Evolutionary conservation across 495 filamentous ascomycete genomes (phyloP), one percentile per base, ranked within the genome.

Genomic region (Thermothielavioides terrestris): DNA sequence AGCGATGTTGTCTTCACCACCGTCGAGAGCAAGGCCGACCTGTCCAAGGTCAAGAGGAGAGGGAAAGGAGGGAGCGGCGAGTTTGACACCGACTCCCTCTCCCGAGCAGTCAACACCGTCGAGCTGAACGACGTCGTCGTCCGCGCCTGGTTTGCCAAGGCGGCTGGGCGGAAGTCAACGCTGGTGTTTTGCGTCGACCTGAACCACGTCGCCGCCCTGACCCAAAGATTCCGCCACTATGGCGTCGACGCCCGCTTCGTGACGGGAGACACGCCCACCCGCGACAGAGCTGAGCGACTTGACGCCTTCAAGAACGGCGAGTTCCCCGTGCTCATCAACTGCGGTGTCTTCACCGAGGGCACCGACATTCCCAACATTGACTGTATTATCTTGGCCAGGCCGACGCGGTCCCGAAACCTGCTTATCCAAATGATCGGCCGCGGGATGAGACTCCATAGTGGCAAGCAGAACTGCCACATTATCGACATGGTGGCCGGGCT

Each of bases 311-410:
- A 73, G 45, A 71, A 69, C 0, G 74, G 79, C n/a, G 76, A 91
- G 48, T 96, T 82, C 48, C 88, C 87, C 0, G 86, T 99, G 5
- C 77, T 99, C 14, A 64, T 99, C 28, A 99, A 99, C 62, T 97
- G 92, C 64, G 89, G 89, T 3, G 82, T 99, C 42, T 96, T 95
- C 56, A 97, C 91, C 2, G 92, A 99, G 70, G 91, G 77, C 14
- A 99, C 94, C 9, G 92, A 99, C 60, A 92, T 97, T 15, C 92
- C 92, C 4, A 97, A 97, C 61, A 88, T 97, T 50, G 92, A 99
- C 63, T 97, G 92, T 51, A 77, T 99, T 9, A 61, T 99, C 11
- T 73, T 99, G 34, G 90, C 88, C 6, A 72, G 94, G 28, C 92
- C 92, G 3, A 99, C 92, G 8, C 79, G 81, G 46, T 97, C 92